Base-by-base conservation (phyloP, 345 rosid species). In the Linum lewisii region DNA sequence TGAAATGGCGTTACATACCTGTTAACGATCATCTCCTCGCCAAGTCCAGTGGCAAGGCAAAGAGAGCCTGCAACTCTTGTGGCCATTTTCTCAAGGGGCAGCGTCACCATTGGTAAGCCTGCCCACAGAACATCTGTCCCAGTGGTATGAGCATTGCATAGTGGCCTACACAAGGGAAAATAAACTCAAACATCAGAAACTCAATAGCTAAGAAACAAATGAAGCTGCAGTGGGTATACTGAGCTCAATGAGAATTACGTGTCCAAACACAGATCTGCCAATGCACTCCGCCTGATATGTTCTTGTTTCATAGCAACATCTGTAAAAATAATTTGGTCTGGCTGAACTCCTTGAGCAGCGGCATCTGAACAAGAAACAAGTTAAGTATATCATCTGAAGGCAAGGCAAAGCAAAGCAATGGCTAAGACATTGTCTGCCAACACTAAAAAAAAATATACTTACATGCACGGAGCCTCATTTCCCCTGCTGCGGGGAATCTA, bases 41-140 rank as follows among this genome's bases (percentile, higher is more conserved):
- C 99, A 21, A 94, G 79, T 20, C 99, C 99, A 65, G 99, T 90
- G 52, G 99, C 96, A 42, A 82, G 81, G 69, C 97, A 94, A 36
- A 94, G 84, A 22, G 99, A 94, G 55, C 99, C 99, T 72, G 99
- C 97, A 59, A 94, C 99, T 69, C 99, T 78, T 16, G 99, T 90
- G 42, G 97, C 99, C 99, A 94, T 94, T 74, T 90, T 93, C 74
- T 94, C 95, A n/a, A 87, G 96, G 2, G 99, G 99, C 54, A 80
- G 68, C n/a, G 97, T 94, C 72, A 94, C 82, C 90, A 94, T 90
- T 1, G 99, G 97, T 51, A 90, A 83, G 64, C 99, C 99, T 57
- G 99, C 99, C 99, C 99, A 94, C 20, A 94, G 67, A 9, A 94
- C 77, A 80, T 94, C 99, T 6, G 99, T 94, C 50, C 99, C 99